Evolutionary conservation across 352 stramenopile genomes (phyloP), one percentile per base, ranked within the genome.

Genomic region (Phytophthora europaea): DNA sequence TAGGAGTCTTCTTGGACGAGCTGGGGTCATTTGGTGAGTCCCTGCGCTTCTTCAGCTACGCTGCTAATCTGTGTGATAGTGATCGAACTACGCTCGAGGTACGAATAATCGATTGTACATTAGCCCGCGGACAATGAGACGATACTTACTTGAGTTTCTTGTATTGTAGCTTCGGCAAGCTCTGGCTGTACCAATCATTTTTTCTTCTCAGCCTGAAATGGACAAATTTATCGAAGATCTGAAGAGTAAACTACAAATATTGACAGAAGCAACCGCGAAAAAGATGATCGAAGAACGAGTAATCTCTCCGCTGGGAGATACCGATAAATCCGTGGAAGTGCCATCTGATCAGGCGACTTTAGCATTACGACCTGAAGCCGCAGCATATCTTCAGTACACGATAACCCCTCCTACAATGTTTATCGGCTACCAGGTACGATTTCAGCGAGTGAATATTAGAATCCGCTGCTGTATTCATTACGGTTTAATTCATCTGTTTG

Each of bases 331-430:
- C 12, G 58, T 36, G 1, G 20, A 3, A 55, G 18, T 18, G 60
- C n/a, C 16, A 23, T 5, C 2, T 12, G 20, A 10, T 15, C 43
- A 12, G 18, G 43, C n/a, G 6, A 28, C 3, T 12, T 54, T 52
- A 33, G 53, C 2, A 31, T 2, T 76, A 56, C 77, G 76, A 12
- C 80, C 80, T 8, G 76, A 90, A 62, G 43, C 68, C 13, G 74
- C 80, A 7, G 75, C 64, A 16, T 80, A 89, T 55, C 59, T 91
- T 20, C 68, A 66, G 26, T 91, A 87, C 63, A 91, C 83, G 5
- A 91, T 92, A 65, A 92, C 85, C 1, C 85, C 83, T 10, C 59
- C 83, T 16, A 89, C 85, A 0, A 92, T 92, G 85, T 82, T 92
- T 57, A 79, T 90, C 23, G 85, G 85, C 16, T 92, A 91, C 55